Evolutionary conservation across 2,329 filamentous ascomycete genomes (phyloP).

Genomic region (Alternaria longipes): DNA sequence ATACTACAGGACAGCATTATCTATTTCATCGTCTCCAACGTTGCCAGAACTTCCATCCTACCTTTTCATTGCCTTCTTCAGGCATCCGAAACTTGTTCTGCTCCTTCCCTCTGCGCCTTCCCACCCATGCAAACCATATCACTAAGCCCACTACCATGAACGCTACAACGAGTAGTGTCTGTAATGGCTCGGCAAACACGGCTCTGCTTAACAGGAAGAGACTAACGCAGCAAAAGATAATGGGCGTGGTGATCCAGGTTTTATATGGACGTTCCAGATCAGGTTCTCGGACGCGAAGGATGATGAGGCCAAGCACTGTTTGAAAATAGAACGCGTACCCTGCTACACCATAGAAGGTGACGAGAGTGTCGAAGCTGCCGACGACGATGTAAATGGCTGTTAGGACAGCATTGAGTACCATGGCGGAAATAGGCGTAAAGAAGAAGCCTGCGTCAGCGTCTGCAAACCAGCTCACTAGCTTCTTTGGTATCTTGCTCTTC

Average conservation of each 20-base stretch:
- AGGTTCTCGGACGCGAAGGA: constrained; percentile 87
- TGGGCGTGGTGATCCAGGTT: constrained; percentile 96
- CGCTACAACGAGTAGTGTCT: constrained; percentile 84
- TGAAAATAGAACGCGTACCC: constrained; percentile 98
- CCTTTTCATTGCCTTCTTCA: constrained; percentile 31
- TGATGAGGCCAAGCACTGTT: constrained; percentile 90
- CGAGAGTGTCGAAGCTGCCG: constrained; percentile 88
- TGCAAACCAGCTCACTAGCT: constrained; percentile 44
- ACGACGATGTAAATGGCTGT: constrained; percentile 81
- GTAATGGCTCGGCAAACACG: constrained; percentile 87
- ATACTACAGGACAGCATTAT: background rate
- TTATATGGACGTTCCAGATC: constrained; percentile 88
- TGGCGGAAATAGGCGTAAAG: constrained; percentile 92
- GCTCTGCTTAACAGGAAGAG: constrained; percentile 89
- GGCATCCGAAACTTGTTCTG: constrained; percentile 36
- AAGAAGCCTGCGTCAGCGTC: constrained; percentile 82
- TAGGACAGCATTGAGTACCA: constrained; percentile 79
- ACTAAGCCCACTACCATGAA: constrained; percentile 87
- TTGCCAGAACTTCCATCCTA: constrained; percentile 58
- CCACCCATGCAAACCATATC: constrained; percentile 88
- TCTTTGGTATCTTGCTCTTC: constrained; percentile 33
- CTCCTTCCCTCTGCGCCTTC: constrained; percentile 55
- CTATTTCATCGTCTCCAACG: constrained; percentile 46
- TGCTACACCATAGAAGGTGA: constrained; percentile 97
- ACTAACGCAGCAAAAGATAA: constrained; percentile 98